Base-by-base conservation (phyloP, 495 filamentous ascomycete species). In the Neurospora tetrasperma region DNA sequence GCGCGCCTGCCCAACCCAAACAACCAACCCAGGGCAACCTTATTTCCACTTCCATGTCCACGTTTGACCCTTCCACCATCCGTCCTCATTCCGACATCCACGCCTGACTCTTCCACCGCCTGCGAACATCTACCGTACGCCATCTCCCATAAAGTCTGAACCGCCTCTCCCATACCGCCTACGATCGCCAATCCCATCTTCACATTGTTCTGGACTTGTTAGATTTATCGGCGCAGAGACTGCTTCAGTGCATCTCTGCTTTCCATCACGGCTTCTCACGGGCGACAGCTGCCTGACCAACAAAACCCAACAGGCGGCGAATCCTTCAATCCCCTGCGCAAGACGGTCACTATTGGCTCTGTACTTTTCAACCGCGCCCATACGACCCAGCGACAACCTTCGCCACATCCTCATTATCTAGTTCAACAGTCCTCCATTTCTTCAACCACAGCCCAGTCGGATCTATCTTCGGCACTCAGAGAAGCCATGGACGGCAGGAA, bases 401-500 rank as follows among this genome's bases (percentile, higher is more conserved):
- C 77, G 42, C 77, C 80, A 7, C 41, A 69, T 38, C 73, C 73
- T 14, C 71, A 75, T 42, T 75, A 72, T 46, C n/a, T 42, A 39
- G 75, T 74, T 62, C 59, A 77, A 40, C 75, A 69, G 42, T 77
- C 75, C 43, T 71, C 69, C 41, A 62, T 74, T 43, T 75, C 72
- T 73, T 71, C 35, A 9, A 59, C 72, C n/a, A 23, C 43, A 70
- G 27, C 62, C 27, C 31, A 70, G 23, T 18, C 72, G 42, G 48
- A 69, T 38, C 12, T 66, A 23, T 42, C 69, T 43, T 48, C 27
- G 12, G 71, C 40, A 27, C 27, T 74, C 18, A 70, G 23, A 43
- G 71, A 42, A 85, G 74, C 44, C 48, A 97, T 97, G 94, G 94
- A 96, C 83, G 92, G 92, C 76, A 91, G 92, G 81, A 89, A 94